phyloP scores from a whole-genome alignment of 169 alveolate species.

The Eimeria sp. region DNA sequence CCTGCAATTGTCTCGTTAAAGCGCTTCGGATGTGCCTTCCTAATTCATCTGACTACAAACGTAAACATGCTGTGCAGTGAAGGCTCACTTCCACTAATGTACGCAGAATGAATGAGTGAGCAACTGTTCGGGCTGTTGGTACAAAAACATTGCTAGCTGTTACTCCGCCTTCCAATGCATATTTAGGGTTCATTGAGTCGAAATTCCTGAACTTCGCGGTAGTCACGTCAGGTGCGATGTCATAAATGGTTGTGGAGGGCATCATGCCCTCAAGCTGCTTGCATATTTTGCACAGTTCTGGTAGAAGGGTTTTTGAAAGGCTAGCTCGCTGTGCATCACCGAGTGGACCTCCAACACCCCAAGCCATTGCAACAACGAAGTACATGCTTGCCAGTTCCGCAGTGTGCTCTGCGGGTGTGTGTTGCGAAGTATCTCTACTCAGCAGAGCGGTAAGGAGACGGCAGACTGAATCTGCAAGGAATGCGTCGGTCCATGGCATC shows the following conservation, averaged over 20 bases:
- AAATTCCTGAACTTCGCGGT: slow-evolving; percentile 88
- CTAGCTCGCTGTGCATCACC: slow-evolving; percentile 29
- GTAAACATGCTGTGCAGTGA: slow-evolving; percentile 68
- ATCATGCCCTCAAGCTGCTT: slow-evolving; percentile 47
- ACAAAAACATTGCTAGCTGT: slow-evolving; percentile 95
- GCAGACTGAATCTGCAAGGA: slow-evolving; percentile 62
- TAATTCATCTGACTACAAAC: background rate
- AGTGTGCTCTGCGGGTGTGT: slow-evolving; percentile 5
- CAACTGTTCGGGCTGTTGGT: slow-evolving; percentile 95
- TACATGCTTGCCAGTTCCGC: slow-evolving; percentile 31
- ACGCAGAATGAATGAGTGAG: slow-evolving; percentile 90
- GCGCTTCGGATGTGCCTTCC: too few relatives aligned
- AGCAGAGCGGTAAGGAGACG: slow-evolving; percentile 56
- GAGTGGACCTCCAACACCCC: slow-evolving; percentile 74
- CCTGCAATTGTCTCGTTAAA: background rate
- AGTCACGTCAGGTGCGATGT: slow-evolving; percentile 8
- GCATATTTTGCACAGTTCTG: slow-evolving; percentile 47
- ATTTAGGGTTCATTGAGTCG: slow-evolving; percentile 90
- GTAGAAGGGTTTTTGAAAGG: slow-evolving; percentile 38
- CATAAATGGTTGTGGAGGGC: slow-evolving; percentile 23
- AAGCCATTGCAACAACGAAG: slow-evolving; percentile 51
- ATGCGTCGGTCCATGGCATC: slow-evolving; percentile 32
- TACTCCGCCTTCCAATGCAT: slow-evolving; percentile 89
- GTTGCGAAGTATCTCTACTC: background rate
- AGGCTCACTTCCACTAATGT: slow-evolving; percentile 89